Percentiles rank a stretch among this genome's conserved stretches.
phyloP scores from a whole-genome alignment of 441 rosid species.

The Breynia disticha region DNA sequence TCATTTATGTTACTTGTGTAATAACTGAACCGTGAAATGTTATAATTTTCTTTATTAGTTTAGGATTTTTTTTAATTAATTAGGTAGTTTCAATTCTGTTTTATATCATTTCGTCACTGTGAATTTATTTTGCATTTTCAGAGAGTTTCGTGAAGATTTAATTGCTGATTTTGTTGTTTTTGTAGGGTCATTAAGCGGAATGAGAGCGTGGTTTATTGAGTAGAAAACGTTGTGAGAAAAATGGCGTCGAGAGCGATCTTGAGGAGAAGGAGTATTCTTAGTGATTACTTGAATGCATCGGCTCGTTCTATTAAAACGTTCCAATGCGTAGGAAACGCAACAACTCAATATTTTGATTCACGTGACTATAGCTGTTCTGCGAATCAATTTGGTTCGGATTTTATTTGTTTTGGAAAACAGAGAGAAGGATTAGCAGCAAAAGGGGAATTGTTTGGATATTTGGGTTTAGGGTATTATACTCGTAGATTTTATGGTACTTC shows the following conservation, averaged over 20 bases:
- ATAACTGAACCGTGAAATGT: too few relatives aligned
- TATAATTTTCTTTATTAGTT: slow-evolving; percentile 4
- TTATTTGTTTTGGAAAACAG: slow-evolving; percentile 16
- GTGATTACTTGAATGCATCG: slow-evolving; percentile 34
- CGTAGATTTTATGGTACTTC: slow-evolving; percentile 24
- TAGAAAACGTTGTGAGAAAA: slow-evolving; percentile 13
- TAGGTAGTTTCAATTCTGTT: slow-evolving; percentile 13
- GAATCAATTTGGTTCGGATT: slow-evolving; percentile 12
- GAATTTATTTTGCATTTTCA: background rate
- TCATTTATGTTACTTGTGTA: too few relatives aligned
- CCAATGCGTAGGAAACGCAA: slow-evolving; percentile 30
- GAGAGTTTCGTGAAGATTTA: too few relatives aligned
- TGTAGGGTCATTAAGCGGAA: too few relatives aligned
- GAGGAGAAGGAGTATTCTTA: slow-evolving; percentile 42
- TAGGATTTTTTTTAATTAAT: slow-evolving; percentile 9
- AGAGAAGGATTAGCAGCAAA: slow-evolving; percentile 16
- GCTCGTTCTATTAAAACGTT: slow-evolving; percentile 29
- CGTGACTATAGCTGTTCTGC: slow-evolving; percentile 16
- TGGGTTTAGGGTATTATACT: slow-evolving; percentile 21
- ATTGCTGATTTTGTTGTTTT: too few relatives aligned
- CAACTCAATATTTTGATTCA: slow-evolving; percentile 22
- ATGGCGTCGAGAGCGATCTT: slow-evolving; percentile 73
- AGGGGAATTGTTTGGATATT: slow-evolving; percentile 21
- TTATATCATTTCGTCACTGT: slow-evolving; percentile 17
- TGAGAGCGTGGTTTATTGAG: too few relatives aligned